Evolutionary conservation across 2,329 filamentous ascomycete species (phyloP).

Genomic region (Pseudodiploospora longispora): DNA sequence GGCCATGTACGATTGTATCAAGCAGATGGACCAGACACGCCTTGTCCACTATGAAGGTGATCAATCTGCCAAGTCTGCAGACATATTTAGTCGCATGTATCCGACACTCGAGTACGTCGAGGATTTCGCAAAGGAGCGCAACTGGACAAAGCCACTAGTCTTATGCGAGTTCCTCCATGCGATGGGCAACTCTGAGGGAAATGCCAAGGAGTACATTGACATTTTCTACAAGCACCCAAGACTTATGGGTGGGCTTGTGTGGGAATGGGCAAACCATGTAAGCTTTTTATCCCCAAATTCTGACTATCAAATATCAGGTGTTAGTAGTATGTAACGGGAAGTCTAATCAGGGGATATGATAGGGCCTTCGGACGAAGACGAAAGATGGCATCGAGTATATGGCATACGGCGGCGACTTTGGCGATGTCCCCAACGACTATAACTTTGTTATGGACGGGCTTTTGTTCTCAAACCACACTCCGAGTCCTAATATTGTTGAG

Average conservation of each 20-base stretch:
- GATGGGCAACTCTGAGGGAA: slow-evolving; percentile 67
- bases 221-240: slow-evolving; percentile 47
- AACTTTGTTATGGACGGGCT: slow-evolving; percentile 54
- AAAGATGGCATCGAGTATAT: slow-evolving; percentile 39
- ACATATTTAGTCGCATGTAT: slow-evolving; percentile 62
- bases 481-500: slow-evolving; percentile 43
- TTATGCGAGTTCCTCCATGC: slow-evolving; percentile 50
- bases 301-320: not conserved
- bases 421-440: slow-evolving; percentile 50
- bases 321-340: too few relatives aligned
- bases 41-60: slow-evolving; percentile 62
- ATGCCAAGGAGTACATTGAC: slow-evolving; percentile 58
- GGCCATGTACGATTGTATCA: slow-evolving; percentile 59
- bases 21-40: slow-evolving; percentile 45
- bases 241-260: slow-evolving; percentile 55
- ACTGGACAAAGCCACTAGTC: slow-evolving; percentile 49
- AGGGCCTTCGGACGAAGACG: slow-evolving; percentile 34
- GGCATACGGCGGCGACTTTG: slow-evolving; percentile 55
- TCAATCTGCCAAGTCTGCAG: slow-evolving; percentile 45
- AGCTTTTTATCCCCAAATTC: not conserved
- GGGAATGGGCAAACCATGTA: slow-evolving; percentile 55
- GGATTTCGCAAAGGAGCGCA: slow-evolving; percentile 29
- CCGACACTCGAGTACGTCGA: slow-evolving; percentile 40
- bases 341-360: not conserved
- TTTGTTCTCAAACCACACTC: slow-evolving; percentile 35